Conservation (phyloP, 805 yeast species). For the Yueomyces sinensis region DNA sequence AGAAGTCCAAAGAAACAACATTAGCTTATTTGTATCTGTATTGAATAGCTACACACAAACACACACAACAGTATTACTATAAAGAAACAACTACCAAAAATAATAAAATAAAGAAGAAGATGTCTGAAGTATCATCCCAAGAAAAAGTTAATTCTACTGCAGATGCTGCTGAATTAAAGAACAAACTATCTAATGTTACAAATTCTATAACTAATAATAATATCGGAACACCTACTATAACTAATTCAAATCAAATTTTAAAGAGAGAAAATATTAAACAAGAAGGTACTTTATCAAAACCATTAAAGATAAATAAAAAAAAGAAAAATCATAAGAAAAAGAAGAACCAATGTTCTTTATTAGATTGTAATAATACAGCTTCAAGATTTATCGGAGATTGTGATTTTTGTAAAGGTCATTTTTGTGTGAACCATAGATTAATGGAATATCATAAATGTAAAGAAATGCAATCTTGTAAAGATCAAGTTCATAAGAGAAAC, state of each 20-base stretch:
- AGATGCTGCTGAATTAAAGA: not conserved
- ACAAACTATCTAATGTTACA: not conserved
- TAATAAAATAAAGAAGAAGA: too few relatives aligned
- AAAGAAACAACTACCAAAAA: too few relatives aligned
- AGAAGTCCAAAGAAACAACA: too few relatives aligned
- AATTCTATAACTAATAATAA: not conserved
- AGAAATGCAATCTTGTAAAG: constrained; percentile 71
- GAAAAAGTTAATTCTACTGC: not conserved
- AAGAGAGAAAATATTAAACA: not conserved
- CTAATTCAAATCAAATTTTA: not conserved
- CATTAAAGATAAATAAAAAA: not conserved
- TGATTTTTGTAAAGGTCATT: constrained; percentile 69
- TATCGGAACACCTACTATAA: not conserved
- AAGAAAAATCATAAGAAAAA: not conserved
- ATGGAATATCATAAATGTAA: constrained; percentile 74
- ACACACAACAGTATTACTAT: too few relatives aligned
- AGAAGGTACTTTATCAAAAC: not conserved
- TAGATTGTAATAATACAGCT: constrained; percentile 50
- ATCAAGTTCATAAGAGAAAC: constrained; percentile 69
- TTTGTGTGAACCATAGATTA: constrained; percentile 76
- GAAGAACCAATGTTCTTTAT: constrained; percentile 38
- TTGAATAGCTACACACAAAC: too few relatives aligned
- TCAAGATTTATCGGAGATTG: constrained; percentile 66
- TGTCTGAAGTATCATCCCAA: not conserved
- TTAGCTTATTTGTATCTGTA: too few relatives aligned